Evolutionary conservation across 495 filamentous ascomycete genomes (phyloP).

Genomic region (Friedmanniomyces simplex): DNA sequence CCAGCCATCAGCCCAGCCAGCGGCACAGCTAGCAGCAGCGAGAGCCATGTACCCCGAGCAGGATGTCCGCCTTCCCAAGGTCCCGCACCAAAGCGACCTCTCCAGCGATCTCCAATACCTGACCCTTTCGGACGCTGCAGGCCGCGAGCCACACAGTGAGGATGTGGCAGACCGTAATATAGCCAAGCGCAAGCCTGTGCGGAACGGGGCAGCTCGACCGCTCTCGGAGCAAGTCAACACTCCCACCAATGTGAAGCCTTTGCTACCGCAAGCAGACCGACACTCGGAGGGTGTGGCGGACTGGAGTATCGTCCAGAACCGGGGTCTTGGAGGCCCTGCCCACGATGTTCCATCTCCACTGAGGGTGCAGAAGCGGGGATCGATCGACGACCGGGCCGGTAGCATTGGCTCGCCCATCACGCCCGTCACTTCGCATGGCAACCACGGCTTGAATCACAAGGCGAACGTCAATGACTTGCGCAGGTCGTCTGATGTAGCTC

Average conservation of each 20-base stretch:
- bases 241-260: background rate
- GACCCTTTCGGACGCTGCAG: slow-evolving; percentile 6
- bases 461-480: slow-evolving; percentile 7
- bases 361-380: background rate
- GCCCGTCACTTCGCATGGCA: background rate
- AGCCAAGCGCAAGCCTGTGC: background rate
- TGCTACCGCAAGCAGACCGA: background rate
- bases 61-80: background rate
- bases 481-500: background rate
- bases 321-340: background rate
- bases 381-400: background rate
- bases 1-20: background rate
- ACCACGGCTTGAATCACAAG: slow-evolving; percentile 6
- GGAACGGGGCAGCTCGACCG: background rate
- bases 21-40: background rate
- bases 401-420: background rate
- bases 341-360: background rate
- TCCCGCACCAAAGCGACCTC: background rate
- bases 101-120: slow-evolving; percentile 14
- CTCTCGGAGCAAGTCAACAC: background rate
- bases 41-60: slow-evolving; percentile 4
- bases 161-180: slow-evolving; percentile 27
- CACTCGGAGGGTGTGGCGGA: background rate
- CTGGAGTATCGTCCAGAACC: background rate
- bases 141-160: slow-evolving; percentile 19